Conservation (phyloP, 2,329 filamentous ascomycete species). For the Aspergillus awamori region DNA sequence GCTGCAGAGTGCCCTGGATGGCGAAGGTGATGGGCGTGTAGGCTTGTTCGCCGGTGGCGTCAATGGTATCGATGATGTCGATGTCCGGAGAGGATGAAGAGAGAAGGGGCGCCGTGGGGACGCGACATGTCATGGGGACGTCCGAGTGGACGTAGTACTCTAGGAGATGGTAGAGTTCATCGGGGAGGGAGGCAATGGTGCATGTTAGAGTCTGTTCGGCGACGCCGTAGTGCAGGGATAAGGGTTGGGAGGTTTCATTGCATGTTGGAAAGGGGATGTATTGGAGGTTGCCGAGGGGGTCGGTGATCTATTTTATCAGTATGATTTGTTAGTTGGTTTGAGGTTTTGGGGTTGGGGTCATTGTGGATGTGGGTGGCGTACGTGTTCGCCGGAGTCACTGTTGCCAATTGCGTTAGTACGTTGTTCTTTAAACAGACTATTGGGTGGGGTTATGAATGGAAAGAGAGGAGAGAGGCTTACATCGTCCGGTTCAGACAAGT, state of each 20-base stretch:
- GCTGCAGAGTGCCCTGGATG: conserved; percentile 83
- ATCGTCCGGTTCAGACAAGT: conserved; percentile 75
- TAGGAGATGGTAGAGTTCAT: conserved; percentile 58
- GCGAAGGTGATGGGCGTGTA: conserved; percentile 83
- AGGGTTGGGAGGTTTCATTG: conserved; percentile 80
- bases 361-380: conserved; percentile 15
- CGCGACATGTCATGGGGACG: conserved; percentile 85
- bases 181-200: conserved; percentile 55
- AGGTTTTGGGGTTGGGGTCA: background rate
- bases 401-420: conserved; percentile 1
- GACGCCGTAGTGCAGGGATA: conserved; percentile 84
- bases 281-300: conserved; percentile 78
- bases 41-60: conserved; percentile 34
- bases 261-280: conserved; percentile 90
- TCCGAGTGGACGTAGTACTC: conserved; percentile 98
- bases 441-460: no score
- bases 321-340: conserved; percentile 12
- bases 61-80: conserved; percentile 48
- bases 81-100: conserved; percentile 30
- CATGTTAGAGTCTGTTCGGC: conserved; percentile 60
- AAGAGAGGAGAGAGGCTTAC: conserved; percentile 51
- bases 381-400: conserved; percentile 39
- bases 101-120: conserved; percentile 72
- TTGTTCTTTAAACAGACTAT: background rate
- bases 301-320: conserved; percentile 61